Percentiles rank a stretch among this genome's conserved stretches.
phyloP scores from a whole-genome alignment of 768 basidiomycete genomes.

The Phaffia australis region DNA sequence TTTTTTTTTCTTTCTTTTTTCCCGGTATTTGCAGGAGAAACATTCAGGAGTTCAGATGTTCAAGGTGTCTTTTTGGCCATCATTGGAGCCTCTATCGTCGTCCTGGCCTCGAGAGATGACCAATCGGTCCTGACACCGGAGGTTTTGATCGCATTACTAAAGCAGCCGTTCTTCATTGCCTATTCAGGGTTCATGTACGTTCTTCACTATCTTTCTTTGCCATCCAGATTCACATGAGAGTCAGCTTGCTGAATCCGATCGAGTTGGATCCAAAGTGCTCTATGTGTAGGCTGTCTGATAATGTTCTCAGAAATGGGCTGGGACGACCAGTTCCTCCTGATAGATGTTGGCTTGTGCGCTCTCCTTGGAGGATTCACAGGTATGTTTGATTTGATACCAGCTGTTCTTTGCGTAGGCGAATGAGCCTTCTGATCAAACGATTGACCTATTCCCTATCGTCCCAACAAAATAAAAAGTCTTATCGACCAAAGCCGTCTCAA shows the following conservation, averaged over 20 bases:
- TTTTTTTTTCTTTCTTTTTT: conserved; percentile 6
- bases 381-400: not conserved
- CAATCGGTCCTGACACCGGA: conserved; percentile 49
- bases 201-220: not conserved
- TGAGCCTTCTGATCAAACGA: not conserved
- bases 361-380: conserved; percentile 13
- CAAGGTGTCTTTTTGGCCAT: conserved; percentile 55
- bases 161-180: conserved; percentile 59
- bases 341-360: conserved; percentile 82
- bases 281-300: conserved; percentile 43
- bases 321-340: conserved; percentile 60
- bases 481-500: conserved; percentile 83
- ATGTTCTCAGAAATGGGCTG: conserved; percentile 54
- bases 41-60: conserved; percentile 57
- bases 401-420: not conserved
- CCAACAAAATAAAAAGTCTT: conserved; percentile 58
- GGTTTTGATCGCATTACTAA: conserved; percentile 57
- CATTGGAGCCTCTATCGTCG: conserved; percentile 85
- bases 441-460: too few species aligned
- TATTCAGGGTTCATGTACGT: conserved; percentile 56
- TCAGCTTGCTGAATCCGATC: not conserved
- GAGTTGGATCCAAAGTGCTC: not conserved
- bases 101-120: conserved; percentile 52
- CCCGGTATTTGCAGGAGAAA: conserved; percentile 40
- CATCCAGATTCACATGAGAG: too few species aligned